Base-by-base conservation (phyloP, 2,329 filamentous ascomycete genomes). In the Monosporascus sp. region DNA sequence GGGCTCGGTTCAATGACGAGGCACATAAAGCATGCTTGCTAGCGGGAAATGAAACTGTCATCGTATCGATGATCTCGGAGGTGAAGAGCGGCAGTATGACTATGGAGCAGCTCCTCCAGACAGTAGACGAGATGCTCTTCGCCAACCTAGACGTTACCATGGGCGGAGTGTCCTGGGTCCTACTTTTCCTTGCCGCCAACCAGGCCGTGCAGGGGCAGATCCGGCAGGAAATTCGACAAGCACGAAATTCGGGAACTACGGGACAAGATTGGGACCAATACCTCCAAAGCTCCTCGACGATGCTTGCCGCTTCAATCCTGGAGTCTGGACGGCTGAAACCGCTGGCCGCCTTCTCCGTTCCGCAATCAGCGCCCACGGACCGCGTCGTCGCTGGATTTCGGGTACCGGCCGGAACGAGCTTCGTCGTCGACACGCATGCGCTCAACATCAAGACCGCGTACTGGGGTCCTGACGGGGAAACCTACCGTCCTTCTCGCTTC, bases 381-480 rank as follows among this genome's bases (percentile, higher is more conserved):
- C 67, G 72, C 1, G 52, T 59, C 3, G 59, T 72, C 3, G 66
- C 57, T 44, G 71, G 70, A 2, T 75, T 60, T 52, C 26, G 62
- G 7, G 61, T 76, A 48, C 74, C 74, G 0, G 65, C 62, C 0
- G 65, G 64, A 14, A 69, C 73, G 2, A 70, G 70, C 50, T 71
- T 75, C 48, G 60, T 78, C 3, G 68, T 78, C 1, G 75, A 78
- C 53, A 56, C 74, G 0, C 65, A 74, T 57, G 70, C 72, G 3
- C 58, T 78, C n/a, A 77, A 78, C 50, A 63, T 72, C 6, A 59
- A 60, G 6, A 67, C 73, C 49, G 52, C 59, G 5, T 68, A 62
- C 45, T 78, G 74, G 75, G 74, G 68, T 0, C 27, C 58, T 0
- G 73, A 76, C 56, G 55, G 57, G 19, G 46, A 60, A 5, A 44